Conservation (phyloP, 2,329 filamentous ascomycete species). For the Elsinoe arachidis region DNA sequence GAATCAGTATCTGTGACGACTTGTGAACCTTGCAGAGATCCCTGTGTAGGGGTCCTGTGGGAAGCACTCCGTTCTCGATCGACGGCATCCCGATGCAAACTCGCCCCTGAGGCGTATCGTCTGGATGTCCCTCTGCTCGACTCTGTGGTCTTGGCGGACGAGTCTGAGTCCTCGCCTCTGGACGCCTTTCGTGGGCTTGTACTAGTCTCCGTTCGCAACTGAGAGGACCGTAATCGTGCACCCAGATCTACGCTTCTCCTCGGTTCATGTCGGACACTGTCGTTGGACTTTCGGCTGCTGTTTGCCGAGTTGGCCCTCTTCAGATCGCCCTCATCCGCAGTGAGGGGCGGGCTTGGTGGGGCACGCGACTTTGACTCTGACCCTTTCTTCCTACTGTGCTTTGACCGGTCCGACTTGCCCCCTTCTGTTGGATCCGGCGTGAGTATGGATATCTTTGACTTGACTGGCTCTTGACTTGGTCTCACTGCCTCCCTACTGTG, state of each 20-base stretch:
- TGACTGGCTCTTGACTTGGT: slow-evolving; percentile 38
- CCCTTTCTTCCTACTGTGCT: slow-evolving; percentile 22
- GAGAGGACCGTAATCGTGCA: background rate
- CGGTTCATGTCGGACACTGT: slow-evolving; percentile 5
- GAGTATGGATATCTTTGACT: slow-evolving; percentile 26
- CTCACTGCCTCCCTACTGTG: slow-evolving; percentile 81
- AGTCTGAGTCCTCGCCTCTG: slow-evolving; percentile 10
- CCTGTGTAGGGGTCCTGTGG: slow-evolving; percentile 19
- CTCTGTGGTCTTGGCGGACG: slow-evolving; percentile 6
- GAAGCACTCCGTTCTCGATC: slow-evolving; percentile 8
- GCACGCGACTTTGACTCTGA: slow-evolving; percentile 22
- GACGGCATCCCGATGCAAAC: slow-evolving; percentile 3
- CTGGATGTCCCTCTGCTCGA: background rate
- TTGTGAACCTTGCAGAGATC: slow-evolving; percentile 31
- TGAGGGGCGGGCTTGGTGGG: slow-evolving; percentile 42
- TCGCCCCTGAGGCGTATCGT: slow-evolving; percentile 5
- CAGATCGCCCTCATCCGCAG: slow-evolving; percentile 35
- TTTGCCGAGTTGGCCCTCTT: slow-evolving; percentile 36
- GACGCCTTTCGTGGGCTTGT: slow-evolving; percentile 11
- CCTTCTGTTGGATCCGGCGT: slow-evolving; percentile 37
- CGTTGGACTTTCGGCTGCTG: slow-evolving; percentile 32
- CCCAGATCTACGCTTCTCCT: slow-evolving; percentile 6
- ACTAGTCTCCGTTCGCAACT: background rate
- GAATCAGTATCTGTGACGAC: slow-evolving; percentile 37
- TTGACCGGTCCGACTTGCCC: slow-evolving; percentile 23